Evolutionary conservation across 106 monocot genomes (phyloP), one percentile per base, ranked within the genome.

Genomic region (Triglochin maritima): DNA sequence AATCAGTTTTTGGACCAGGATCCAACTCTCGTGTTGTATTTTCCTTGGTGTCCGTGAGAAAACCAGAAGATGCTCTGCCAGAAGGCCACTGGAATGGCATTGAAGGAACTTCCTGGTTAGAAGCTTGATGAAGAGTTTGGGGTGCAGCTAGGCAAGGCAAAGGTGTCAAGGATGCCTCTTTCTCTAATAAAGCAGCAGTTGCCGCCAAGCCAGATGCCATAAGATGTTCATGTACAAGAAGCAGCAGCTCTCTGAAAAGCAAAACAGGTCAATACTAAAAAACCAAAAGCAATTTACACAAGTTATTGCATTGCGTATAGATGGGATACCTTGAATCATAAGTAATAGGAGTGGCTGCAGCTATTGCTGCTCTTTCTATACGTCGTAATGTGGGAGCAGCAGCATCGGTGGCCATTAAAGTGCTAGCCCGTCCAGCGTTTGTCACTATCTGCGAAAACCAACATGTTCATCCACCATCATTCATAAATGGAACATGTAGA

Each of bases 321-420:
- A 17, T 11, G 11, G 52, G 49, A 67, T 44, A 95, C 94, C 83
- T 92, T 50, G 92, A 88, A 63, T 91, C 86, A 64, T 98, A 98
- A 14, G 92, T 82, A 51, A 98, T 88, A 56, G 98, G 92, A 66
- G 98, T 98, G 12, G 98, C 92, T 66, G 98, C 92, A 76, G 98
- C 98, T 72, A 98, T 92, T 61, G 92, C 86, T 3, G 98, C 98
- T 77, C 98, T 85, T 63, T 98, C 98, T 73, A 98, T 98, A 17
- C 98, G 91, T 73, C 88, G 83, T 59, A 98, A 66, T 60, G 98
- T 90, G 43, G 98, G 98, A 77, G 98, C 98, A 60, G 98, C 98
- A 77, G 92, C 98, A 79, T 98, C 98, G 48, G 98, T 89, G 50
- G 98, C 91, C 49, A 88, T 92, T 62, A 98, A 79, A 61, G 98